Evolutionary conservation across 306 rosid genomes (phyloP).

Genomic region (Neltuma alba): DNA sequence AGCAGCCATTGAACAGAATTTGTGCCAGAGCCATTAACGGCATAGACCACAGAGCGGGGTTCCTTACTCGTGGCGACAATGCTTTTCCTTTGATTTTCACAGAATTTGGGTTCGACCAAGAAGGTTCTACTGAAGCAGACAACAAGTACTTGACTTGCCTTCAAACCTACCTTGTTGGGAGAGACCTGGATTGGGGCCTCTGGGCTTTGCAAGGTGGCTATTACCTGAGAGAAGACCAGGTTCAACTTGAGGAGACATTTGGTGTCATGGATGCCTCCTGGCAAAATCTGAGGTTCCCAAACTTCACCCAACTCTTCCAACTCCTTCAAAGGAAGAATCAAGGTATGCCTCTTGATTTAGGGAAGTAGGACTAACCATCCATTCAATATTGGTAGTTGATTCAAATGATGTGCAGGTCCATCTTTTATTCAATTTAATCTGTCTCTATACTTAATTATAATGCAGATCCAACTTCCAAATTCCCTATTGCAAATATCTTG

Average conservation of each 20-base stretch:
- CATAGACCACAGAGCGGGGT: constrained; percentile 47
- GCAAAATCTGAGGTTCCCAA: constrained; percentile 41
- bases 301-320: constrained; percentile 41
- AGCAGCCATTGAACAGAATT: constrained; percentile 53
- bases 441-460: neutral
- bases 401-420: neutral
- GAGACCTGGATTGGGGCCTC: constrained; percentile 64
- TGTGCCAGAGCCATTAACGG: constrained; percentile 41
- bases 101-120: constrained; percentile 56
- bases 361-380: neutral
- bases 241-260: constrained; percentile 45
- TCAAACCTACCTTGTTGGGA: constrained; percentile 52
- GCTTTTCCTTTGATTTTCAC: constrained; percentile 51
- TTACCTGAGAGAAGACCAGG: constrained; percentile 39
- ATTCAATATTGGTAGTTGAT: neutral
- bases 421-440: neutral
- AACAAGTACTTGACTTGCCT: constrained; percentile 63
- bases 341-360: constrained; percentile 16
- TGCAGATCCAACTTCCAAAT: constrained; percentile 57
- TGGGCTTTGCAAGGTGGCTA: constrained; percentile 65
- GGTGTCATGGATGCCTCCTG: constrained; percentile 54
- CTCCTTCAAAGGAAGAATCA: constrained; percentile 32
- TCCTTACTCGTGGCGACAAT: constrained; percentile 39
- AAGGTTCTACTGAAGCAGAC: constrained; percentile 28
- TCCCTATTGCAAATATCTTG: constrained; percentile 32